Evolutionary conservation across 2,329 filamentous ascomycete genomes (phyloP).

Genomic region (Ceratocystis lukuohia): DNA sequence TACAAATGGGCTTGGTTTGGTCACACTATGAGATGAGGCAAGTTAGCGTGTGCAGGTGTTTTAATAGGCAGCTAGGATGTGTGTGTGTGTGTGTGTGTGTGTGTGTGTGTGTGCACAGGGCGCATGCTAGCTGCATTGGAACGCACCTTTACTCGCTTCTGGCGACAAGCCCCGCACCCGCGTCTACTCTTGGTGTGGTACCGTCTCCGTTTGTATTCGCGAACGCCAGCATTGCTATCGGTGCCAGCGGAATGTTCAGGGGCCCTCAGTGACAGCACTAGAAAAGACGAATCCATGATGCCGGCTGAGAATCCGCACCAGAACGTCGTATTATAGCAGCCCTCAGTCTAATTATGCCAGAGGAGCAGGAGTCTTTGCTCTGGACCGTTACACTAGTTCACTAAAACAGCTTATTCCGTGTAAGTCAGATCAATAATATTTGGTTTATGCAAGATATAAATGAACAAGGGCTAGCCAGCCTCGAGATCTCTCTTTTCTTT

Average conservation of each 20-base stretch:
- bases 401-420: neutral
- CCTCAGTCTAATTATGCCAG: neutral
- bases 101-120: neutral
- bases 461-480: neutral
- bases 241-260: neutral
- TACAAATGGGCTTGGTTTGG: constrained; percentile 21
- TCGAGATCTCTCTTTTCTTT: neutral
- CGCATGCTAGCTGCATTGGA: neutral
- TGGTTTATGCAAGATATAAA: neutral
- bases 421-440: neutral
- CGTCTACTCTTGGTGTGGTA: constrained; percentile 18
- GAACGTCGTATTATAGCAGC: neutral
- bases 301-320: neutral
- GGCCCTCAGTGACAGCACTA: constrained; percentile 14
- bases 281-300: constrained; percentile 18
- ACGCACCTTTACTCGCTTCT: constrained; percentile 23
- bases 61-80: neutral
- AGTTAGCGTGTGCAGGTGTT: neutral
- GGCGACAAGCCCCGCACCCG: constrained; percentile 22
- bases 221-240: constrained; percentile 7
- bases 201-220: constrained; percentile 18
- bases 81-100: no score
- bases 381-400: neutral
- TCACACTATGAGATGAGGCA: constrained; percentile 20
- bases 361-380: neutral